Percentiles rank a stretch among this genome's conserved stretches.
Evolutionary conservation across 2,329 filamentous ascomycete species (phyloP).

Genomic region (Arachnopeziza araneosa): DNA sequence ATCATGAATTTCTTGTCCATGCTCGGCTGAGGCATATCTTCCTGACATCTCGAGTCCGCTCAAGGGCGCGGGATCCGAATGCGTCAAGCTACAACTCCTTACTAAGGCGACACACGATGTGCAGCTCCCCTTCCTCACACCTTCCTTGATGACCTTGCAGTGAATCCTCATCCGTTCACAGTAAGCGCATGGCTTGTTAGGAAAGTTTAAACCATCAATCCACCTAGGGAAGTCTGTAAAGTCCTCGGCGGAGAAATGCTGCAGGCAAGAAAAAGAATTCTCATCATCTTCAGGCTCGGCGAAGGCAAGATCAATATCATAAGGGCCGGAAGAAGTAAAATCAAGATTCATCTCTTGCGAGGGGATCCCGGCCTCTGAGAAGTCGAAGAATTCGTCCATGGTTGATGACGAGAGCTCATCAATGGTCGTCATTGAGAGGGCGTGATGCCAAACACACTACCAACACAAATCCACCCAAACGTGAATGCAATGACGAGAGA

Average conservation of each 20-base stretch:
- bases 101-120: constrained; percentile 56
- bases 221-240: constrained; percentile 34
- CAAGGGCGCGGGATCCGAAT: constrained; percentile 5
- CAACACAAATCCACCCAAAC: not conserved
- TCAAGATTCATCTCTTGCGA: not conserved
- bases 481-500: not conserved
- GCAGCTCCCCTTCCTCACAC: constrained; percentile 54
- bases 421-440: constrained; percentile 34
- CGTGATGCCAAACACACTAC: constrained; percentile 9
- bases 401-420: constrained; percentile 20
- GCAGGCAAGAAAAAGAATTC: constrained; percentile 53
- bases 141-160: constrained; percentile 56
- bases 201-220: constrained; percentile 27
- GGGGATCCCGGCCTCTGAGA: constrained; percentile 36
- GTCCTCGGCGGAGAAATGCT: constrained; percentile 50
- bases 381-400: constrained; percentile 58
- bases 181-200: constrained; percentile 42
- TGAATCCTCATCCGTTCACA: constrained; percentile 48
- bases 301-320: constrained; percentile 47
- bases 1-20: not conserved
- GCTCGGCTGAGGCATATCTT: not conserved
- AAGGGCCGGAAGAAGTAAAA: constrained; percentile 25
- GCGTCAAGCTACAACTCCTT: constrained; percentile 53
- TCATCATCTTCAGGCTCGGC: constrained; percentile 53
- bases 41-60: not conserved